These are phyloP conservation scores for Phytopythium cucurbitacearum DNA, from an alignment of 352 stramenopile species.

Conservation along the genomic window DNA sequence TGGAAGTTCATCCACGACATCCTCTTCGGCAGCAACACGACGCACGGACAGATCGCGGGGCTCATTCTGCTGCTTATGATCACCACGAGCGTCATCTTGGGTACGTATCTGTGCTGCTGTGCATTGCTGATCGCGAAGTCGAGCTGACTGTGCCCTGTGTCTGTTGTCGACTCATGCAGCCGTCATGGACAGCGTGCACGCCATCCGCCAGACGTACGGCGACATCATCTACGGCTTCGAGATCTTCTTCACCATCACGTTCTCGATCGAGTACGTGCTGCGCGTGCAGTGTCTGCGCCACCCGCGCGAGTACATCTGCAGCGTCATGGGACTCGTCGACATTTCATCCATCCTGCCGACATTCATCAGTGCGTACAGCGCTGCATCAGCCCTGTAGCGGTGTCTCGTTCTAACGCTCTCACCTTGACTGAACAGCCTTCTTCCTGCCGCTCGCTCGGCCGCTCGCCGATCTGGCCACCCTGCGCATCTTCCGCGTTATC, in stretches of 20 bases:
- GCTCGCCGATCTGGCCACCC: constrained; percentile 55
- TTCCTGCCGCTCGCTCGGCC: constrained; percentile 48
- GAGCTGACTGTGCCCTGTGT: constrained; percentile 1
- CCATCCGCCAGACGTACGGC: constrained; percentile 64
- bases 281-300: constrained; percentile 61
- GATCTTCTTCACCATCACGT: constrained; percentile 81
- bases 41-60: constrained; percentile 46
- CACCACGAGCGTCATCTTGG: constrained; percentile 59
- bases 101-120: constrained; percentile 20
- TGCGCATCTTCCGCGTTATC: constrained; percentile 79
- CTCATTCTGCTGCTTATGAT: constrained; percentile 70
- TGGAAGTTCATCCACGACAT: constrained; percentile 66
- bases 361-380: constrained; percentile 23
- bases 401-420: background rate
- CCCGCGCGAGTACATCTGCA: constrained; percentile 59
- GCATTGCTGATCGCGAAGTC: background rate
- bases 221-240: constrained; percentile 70
- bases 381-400: no score
- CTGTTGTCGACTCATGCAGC: constrained; percentile 15
- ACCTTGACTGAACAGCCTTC: constrained; percentile 21
- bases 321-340: constrained; percentile 72
- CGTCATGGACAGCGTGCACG: constrained; percentile 65
- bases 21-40: constrained; percentile 63
- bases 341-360: constrained; percentile 75
- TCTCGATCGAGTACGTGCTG: constrained; percentile 77